A percentile compares a stretch with the other conserved stretches of the same genome.
Evolutionary conservation across 306 rosid species (phyloP).

Genomic region (Pyrus pyrifolia): DNA sequence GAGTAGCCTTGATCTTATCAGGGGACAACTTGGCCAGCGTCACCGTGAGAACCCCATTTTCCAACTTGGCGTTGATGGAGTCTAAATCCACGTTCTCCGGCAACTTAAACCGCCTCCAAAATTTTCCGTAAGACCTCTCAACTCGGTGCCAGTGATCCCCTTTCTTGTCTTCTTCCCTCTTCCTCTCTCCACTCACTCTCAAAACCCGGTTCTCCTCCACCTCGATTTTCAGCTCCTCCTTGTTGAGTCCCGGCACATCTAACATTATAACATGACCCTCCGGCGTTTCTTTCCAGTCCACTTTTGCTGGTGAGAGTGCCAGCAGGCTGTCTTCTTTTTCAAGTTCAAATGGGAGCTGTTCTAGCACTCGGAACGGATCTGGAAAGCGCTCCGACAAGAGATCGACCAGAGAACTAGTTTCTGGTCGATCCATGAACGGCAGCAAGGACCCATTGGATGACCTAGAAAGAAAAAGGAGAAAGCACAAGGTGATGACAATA

Average conservation of each 20-base stretch:
- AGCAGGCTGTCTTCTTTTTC: slow-evolving; percentile 24
- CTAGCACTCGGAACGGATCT: slow-evolving; percentile 47
- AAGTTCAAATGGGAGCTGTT: slow-evolving; percentile 49
- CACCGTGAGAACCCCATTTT: slow-evolving; percentile 51
- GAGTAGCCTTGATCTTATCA: slow-evolving; percentile 37
- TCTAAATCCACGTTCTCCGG: slow-evolving; percentile 59
- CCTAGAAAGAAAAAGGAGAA: slow-evolving; percentile 19
- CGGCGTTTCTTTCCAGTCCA: slow-evolving; percentile 67
- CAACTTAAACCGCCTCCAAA: slow-evolving; percentile 60
- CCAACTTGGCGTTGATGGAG: slow-evolving; percentile 48
- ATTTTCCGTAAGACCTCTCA: slow-evolving; percentile 55
- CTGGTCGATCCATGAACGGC: slow-evolving; percentile 38
- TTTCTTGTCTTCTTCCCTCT: slow-evolving; percentile 43
- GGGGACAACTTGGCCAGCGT: slow-evolving; percentile 44
- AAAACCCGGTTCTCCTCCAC: slow-evolving; percentile 48
- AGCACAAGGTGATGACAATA: background rate
- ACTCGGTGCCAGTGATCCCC: slow-evolving; percentile 62
- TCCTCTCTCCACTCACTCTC: slow-evolving; percentile 65
- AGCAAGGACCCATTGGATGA: slow-evolving; percentile 39
- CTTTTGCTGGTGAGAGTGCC: slow-evolving; percentile 36
- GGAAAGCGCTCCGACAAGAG: slow-evolving; percentile 31
- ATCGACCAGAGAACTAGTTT: slow-evolving; percentile 21
- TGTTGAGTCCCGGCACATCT: slow-evolving; percentile 56
- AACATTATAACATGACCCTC: slow-evolving; percentile 53
- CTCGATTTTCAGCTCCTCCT: slow-evolving; percentile 56